Conservation (phyloP, 345 rosid genomes). For the rapeseed (Brassica napus) region Da-Ae NC_063441.1:1571501-1572000, state of each 20-base stretch:
- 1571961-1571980: not conserved
- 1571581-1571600: constrained; percentile 24
- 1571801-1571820: constrained; percentile 86
- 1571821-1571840: constrained; percentile 96
- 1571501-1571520: constrained; percentile 17
- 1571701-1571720: constrained; percentile 80
- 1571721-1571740: constrained; percentile 17
- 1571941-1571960: not conserved
- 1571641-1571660: not conserved
- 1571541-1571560: constrained; percentile 28
- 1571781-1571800: constrained; percentile 45
- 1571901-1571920: not conserved
- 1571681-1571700: constrained; percentile 86
- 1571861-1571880: constrained; percentile 90
- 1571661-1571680: not conserved
- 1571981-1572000: not conserved
- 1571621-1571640: not conserved
- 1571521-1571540: constrained; percentile 29
- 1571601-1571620: not conserved
- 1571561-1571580: constrained; percentile 25
- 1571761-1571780: not conserved
- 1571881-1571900: constrained; percentile 90
- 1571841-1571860: constrained; percentile 92
- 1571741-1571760: not conserved
- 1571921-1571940: not conserved